Evolutionary conservation across 2,329 filamentous ascomycete species (phyloP).

Genomic region (Cercospora citrullina): DNA sequence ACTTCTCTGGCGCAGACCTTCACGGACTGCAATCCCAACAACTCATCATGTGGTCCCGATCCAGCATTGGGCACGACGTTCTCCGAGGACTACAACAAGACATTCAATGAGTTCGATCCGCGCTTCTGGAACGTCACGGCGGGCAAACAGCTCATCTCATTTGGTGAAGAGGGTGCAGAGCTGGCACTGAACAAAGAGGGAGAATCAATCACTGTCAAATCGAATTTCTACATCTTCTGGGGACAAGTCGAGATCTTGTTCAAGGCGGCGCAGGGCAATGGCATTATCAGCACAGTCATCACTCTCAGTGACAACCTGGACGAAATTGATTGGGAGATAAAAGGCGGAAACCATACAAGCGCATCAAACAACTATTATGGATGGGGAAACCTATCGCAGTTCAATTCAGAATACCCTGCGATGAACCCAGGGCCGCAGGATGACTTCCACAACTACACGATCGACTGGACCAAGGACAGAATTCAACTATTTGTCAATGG

Average conservation of each 20-base stretch:
- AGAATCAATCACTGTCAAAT: conserved; percentile 75
- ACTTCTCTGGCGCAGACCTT: conserved; percentile 66
- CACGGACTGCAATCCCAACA: conserved; percentile 75
- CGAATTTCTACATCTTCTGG: conserved; percentile 83
- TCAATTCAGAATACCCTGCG: conserved; percentile 64
- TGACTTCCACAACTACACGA: conserved; percentile 68
- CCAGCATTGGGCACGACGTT: conserved; percentile 66
- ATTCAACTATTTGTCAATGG: conserved; percentile 72
- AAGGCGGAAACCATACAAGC: conserved; percentile 64
- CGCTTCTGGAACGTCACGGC: conserved; percentile 56
- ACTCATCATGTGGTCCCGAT: conserved; percentile 67
- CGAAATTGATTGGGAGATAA: conserved; percentile 85
- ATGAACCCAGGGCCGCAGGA: conserved; percentile 56
- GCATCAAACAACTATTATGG: conserved; percentile 75
- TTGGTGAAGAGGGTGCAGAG: conserved; percentile 58
- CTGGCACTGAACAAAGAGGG: conserved; percentile 70
- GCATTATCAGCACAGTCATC: conserved; percentile 80
- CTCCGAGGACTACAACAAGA: conserved; percentile 65
- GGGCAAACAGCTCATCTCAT: conserved; percentile 62
- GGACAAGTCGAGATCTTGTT: conserved; percentile 76
- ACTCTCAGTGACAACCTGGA: conserved; percentile 81
- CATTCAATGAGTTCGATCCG: conserved; percentile 48
- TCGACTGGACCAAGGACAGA: conserved; percentile 66
- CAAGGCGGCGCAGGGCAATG: conserved; percentile 71
- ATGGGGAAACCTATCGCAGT: conserved; percentile 63